These are phyloP conservation scores for Papilionanthe hybrid DNA, from an alignment of 116 monocot species.

Conservation along the genomic window DNA sequence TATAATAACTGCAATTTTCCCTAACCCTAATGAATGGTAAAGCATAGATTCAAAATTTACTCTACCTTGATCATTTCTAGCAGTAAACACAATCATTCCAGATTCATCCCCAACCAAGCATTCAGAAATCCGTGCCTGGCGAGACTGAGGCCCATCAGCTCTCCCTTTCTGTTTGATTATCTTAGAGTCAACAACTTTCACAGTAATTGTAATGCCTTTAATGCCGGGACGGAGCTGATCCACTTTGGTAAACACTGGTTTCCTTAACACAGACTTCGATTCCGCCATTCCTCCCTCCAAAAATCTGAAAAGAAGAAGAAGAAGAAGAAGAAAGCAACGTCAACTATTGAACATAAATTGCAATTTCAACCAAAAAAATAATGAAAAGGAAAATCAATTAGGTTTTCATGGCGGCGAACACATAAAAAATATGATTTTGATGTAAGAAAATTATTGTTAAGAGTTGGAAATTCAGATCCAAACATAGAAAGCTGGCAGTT, in stretches of 20 bases:
- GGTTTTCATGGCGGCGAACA: not conserved
- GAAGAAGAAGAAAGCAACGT: not conserved
- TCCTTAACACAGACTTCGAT: constrained; percentile 44
- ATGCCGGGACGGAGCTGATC: constrained; percentile 81
- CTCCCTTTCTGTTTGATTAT: constrained; percentile 57
- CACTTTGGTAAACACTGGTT: constrained; percentile 75
- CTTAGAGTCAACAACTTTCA: constrained; percentile 78
- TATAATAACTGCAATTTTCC: not conserved
- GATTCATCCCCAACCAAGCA: constrained; percentile 78
- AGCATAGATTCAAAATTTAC: not conserved
- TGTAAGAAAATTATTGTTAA: not conserved
- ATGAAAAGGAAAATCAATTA: not conserved
- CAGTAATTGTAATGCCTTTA: constrained; percentile 57
- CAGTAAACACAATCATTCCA: constrained; percentile 74
- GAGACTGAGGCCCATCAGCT: constrained; percentile 42
- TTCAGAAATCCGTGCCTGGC: constrained; percentile 62
- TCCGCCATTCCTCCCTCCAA: constrained; percentile 42
- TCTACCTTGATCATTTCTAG: constrained; percentile 52
- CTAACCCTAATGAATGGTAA: not conserved
- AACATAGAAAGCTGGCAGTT: not conserved
- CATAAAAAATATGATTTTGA: not conserved
- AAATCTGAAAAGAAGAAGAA: not conserved
- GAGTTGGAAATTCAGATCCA: not conserved
- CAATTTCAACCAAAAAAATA: not conserved
- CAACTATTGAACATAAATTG: not conserved